These are phyloP conservation scores for Abortiporus biennis DNA, from an alignment of 1,284 basidiomycete genomes.

Conservation along the genomic window DNA sequence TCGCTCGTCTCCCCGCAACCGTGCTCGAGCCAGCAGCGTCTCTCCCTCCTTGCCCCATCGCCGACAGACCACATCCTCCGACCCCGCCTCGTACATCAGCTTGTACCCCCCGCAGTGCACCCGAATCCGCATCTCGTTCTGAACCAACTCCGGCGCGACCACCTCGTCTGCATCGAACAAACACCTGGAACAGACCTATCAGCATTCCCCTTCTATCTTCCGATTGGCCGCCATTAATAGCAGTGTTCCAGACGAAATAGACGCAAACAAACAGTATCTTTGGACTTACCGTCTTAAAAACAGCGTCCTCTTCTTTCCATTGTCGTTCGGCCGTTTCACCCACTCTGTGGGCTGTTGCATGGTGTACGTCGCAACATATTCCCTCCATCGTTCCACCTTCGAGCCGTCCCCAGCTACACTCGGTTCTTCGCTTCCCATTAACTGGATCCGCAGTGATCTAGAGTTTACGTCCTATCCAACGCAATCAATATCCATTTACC, in stretches of 20 bases:
- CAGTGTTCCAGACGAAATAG: conserved; percentile 9
- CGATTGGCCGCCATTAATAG: conserved; percentile 11
- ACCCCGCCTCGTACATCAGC: conserved; percentile 65
- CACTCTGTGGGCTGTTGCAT: conserved; percentile 69
- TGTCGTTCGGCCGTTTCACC: conserved; percentile 36
- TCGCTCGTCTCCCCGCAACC: conserved; percentile 46
- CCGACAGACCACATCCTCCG: conserved; percentile 47
- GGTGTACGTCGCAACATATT: conserved; percentile 86
- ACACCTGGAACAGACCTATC: conserved; percentile 28
- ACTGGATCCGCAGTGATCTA: conserved; percentile 68
- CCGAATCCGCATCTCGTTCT: conserved; percentile 45
- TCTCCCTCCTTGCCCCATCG: conserved; percentile 31
- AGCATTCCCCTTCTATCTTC: conserved; percentile 13
- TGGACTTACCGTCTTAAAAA: conserved; percentile 24
- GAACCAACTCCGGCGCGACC: conserved; percentile 21
- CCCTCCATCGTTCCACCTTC: conserved; percentile 62
- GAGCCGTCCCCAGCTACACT: conserved; percentile 54
- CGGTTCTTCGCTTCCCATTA: conserved; percentile 77
- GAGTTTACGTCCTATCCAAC: conserved; percentile 48
- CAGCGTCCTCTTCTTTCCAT: conserved; percentile 28
- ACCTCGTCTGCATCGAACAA: conserved; percentile 25
- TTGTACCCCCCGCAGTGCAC: conserved; percentile 66
- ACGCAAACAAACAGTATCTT: too few species aligned
- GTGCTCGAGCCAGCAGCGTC: conserved; percentile 37
- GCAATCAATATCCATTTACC: neutral